These are phyloP conservation scores for Hypomontagnella submonticulosa DNA, from an alignment of 495 filamentous ascomycete genomes.

Conservation along the genomic window DNA sequence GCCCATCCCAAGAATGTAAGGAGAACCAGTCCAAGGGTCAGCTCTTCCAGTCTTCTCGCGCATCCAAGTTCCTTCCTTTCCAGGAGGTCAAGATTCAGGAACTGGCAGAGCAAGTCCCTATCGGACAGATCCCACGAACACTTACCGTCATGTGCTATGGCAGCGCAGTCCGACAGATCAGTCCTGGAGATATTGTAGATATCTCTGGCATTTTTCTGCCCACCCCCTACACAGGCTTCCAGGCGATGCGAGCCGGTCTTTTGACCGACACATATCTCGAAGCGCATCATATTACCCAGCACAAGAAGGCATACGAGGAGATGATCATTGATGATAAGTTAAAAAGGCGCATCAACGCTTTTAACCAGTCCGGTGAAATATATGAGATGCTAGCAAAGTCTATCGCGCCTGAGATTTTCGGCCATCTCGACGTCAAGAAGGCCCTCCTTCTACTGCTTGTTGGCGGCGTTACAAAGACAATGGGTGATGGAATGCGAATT, in stretches of 20 bases:
- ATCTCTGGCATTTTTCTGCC: slow-evolving; percentile 95
- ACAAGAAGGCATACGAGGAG: slow-evolving; percentile 97
- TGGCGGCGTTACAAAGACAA: slow-evolving; percentile 94
- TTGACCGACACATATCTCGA: slow-evolving; percentile 97
- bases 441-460: slow-evolving; percentile 93
- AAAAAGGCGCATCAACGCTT: slow-evolving; percentile 80
- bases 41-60: slow-evolving; percentile 89
- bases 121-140: slow-evolving; percentile 93
- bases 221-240: slow-evolving; percentile 97
- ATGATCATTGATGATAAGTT: slow-evolving; percentile 78
- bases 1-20: slow-evolving; percentile 87
- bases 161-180: slow-evolving; percentile 82
- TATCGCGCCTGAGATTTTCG: slow-evolving; percentile 97
- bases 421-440: slow-evolving; percentile 97
- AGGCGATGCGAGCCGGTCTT: slow-evolving; percentile 93
- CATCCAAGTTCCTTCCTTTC: slow-evolving; percentile 96
- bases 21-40: slow-evolving; percentile 92
- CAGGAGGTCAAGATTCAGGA: slow-evolving; percentile 99
- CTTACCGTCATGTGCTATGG: slow-evolving; percentile 92
- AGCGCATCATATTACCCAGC: slow-evolving; percentile 90
- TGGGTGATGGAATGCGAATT: slow-evolving; percentile 98
- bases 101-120: slow-evolving; percentile 96
- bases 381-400: slow-evolving; percentile 95
- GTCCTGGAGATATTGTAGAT: slow-evolving; percentile 93
- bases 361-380: slow-evolving; percentile 83